A percentile compares a stretch with the other conserved stretches of the same genome.
Evolutionary conservation across 1,284 basidiomycete genomes (phyloP).

Genomic region (Ganoderma multipileum): DNA sequence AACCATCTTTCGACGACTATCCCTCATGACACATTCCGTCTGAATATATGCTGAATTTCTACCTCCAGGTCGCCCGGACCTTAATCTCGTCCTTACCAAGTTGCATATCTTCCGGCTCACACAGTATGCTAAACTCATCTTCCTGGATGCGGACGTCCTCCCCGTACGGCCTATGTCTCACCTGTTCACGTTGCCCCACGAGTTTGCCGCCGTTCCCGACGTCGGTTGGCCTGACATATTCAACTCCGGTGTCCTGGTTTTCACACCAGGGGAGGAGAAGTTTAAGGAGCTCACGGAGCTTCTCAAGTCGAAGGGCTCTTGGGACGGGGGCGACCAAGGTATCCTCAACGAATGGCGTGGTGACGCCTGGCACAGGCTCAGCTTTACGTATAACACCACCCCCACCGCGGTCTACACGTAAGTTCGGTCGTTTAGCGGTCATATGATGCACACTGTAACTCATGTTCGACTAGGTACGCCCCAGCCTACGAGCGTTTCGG

Average conservation of each 20-base stretch:
- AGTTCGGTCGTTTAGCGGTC: conserved; percentile 44
- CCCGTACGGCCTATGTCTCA: conserved; percentile 88
- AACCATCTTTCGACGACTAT: conserved; percentile 9
- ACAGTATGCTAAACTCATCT: conserved; percentile 89
- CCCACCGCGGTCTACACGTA: conserved; percentile 97
- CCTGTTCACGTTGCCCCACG: conserved; percentile 80
- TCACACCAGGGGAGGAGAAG: conserved; percentile 83
- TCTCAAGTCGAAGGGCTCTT: conserved; percentile 81
- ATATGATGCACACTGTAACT: conserved; percentile 22
- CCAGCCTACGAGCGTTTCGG: conserved; percentile 96
- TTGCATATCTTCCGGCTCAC: conserved; percentile 92
- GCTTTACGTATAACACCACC: conserved; percentile 97
- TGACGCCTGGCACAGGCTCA: conserved; percentile 87
- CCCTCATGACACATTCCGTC: neutral
- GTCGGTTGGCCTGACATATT: conserved; percentile 99
- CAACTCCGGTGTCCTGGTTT: conserved; percentile 94
- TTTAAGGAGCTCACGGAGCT: conserved; percentile 79
- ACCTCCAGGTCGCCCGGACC: conserved; percentile 85
- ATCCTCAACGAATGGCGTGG: conserved; percentile 95
- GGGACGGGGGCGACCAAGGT: conserved; percentile 98
- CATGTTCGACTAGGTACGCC: conserved; percentile 72
- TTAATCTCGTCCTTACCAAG: conserved; percentile 93
- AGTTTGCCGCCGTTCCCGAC: conserved; percentile 92
- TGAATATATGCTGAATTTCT: conserved; percentile 3
- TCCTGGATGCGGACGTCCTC: conserved; percentile 96